Evolutionary conservation across 768 basidiomycete genomes (phyloP).

Genomic region (Boletus edulis): DNA sequence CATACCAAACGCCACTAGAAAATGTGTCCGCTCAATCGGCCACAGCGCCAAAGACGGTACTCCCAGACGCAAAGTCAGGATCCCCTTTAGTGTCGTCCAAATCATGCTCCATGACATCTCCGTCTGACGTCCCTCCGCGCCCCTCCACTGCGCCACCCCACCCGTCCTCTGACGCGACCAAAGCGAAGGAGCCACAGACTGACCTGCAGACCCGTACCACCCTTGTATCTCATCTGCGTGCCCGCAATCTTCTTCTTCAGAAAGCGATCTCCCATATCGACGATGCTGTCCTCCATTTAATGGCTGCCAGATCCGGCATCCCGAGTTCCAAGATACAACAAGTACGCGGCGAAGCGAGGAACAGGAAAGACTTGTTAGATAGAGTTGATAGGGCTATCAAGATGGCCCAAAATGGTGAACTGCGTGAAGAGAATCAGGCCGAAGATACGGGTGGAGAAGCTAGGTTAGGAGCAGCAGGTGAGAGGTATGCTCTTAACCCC

Average conservation of each 20-base stretch:
- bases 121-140: constrained; percentile 19
- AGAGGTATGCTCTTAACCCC: constrained; percentile 15
- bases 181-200: constrained; percentile 7
- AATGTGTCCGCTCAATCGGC: constrained; percentile 19
- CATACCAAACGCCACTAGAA: constrained; percentile 9
- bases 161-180: constrained; percentile 14
- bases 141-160: constrained; percentile 29
- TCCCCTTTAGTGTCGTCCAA: neutral
- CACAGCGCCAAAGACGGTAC: constrained; percentile 5
- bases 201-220: constrained; percentile 15
- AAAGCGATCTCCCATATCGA: constrained; percentile 33
- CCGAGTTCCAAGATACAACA: constrained; percentile 31
- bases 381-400: constrained; percentile 28
- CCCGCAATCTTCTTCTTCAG: constrained; percentile 30
- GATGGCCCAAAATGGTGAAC: constrained; percentile 25
- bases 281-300: constrained; percentile 28
- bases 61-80: constrained; percentile 6
- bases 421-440: constrained; percentile 4
- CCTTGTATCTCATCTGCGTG: constrained; percentile 29
- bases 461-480: neutral
- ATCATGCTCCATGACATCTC: constrained; percentile 9
- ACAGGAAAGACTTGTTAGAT: constrained; percentile 30
- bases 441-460: neutral
- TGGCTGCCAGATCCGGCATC: constrained; percentile 33
- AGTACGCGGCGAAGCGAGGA: constrained; percentile 30